phyloP scores from a whole-genome alignment of 2,329 filamentous ascomycete genomes.

The Aureobasidium leucospermi region DNA sequence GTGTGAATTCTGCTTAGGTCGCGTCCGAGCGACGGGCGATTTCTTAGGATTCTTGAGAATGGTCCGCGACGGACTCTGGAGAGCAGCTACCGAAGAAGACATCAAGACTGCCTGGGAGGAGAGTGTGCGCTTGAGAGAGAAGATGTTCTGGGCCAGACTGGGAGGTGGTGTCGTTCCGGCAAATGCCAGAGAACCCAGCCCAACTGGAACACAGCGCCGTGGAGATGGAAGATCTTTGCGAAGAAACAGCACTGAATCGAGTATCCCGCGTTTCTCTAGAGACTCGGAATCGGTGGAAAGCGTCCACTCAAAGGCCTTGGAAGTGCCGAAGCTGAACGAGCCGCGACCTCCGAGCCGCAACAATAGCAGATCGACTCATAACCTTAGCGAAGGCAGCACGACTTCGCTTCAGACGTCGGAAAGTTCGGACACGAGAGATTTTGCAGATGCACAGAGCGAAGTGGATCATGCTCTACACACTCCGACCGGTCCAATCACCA shows the following conservation, averaged over 20 bases:
- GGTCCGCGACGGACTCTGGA: slow-evolving; percentile 87
- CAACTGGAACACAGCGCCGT: background rate
- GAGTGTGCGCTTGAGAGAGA: slow-evolving; percentile 77
- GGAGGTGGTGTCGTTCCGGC: slow-evolving; percentile 80
- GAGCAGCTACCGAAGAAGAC: slow-evolving; percentile 72
- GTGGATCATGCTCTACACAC: background rate
- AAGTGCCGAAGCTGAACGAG: background rate
- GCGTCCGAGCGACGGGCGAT: slow-evolving; percentile 82
- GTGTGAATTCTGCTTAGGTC: slow-evolving; percentile 77
- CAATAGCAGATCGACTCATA: background rate
- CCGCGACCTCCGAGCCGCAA: slow-evolving; percentile 5
- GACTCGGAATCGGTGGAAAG: background rate
- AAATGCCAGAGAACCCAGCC: background rate
- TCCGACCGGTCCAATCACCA: background rate
- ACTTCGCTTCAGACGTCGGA: background rate
- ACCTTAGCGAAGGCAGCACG: background rate
- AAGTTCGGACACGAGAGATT: slow-evolving; percentile 7
- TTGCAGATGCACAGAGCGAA: background rate
- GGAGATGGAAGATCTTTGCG: background rate
- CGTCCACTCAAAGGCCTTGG: background rate
- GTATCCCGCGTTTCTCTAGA: background rate
- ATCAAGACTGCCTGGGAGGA: slow-evolving; percentile 92
- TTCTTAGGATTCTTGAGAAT: slow-evolving; percentile 87
- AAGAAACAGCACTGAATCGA: slow-evolving; percentile 3
- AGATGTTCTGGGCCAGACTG: slow-evolving; percentile 95